Conservation (phyloP, 1,139 yeast species). For the Saccharomyces hybrid region DNA sequence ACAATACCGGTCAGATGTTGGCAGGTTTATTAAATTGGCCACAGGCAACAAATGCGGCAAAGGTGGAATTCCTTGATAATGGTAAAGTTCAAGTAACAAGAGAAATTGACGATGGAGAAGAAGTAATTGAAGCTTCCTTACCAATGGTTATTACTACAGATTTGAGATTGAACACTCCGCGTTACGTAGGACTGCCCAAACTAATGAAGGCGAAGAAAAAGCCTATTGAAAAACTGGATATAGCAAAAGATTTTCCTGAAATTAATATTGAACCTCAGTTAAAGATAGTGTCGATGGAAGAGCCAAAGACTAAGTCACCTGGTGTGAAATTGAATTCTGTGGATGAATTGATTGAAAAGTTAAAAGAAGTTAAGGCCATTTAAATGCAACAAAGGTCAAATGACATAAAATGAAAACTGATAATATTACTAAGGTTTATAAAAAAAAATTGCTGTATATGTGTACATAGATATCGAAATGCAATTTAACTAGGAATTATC, state of each 20-base stretch:
- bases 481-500: neutral
- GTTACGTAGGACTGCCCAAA: constrained; percentile 89
- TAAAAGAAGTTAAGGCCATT: constrained; percentile 62
- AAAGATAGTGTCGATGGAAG: constrained; percentile 66
- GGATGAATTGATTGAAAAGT: constrained; percentile 71
- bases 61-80: constrained; percentile 50
- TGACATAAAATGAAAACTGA: constrained; percentile 3
- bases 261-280: constrained; percentile 58
- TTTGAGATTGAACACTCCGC: constrained; percentile 85
- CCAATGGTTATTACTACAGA: constrained; percentile 91
- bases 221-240: constrained; percentile 61
- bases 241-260: constrained; percentile 52
- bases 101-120: constrained; percentile 94
- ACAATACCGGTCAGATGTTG: constrained; percentile 96
- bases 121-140: constrained; percentile 65
- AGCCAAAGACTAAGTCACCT: constrained; percentile 76
- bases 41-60: constrained; percentile 93
- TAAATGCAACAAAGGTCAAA: constrained; percentile 20
- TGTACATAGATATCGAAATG: neutral
- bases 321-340: constrained; percentile 76
- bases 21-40: constrained; percentile 96
- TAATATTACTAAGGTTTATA: neutral
- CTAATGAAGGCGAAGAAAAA: constrained; percentile 98
- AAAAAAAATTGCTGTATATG: constrained; percentile 1
- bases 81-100: constrained; percentile 68